phyloP scores from a whole-genome alignment of 306 rosid genomes.

The Styphnolobium japonicum region DNA sequence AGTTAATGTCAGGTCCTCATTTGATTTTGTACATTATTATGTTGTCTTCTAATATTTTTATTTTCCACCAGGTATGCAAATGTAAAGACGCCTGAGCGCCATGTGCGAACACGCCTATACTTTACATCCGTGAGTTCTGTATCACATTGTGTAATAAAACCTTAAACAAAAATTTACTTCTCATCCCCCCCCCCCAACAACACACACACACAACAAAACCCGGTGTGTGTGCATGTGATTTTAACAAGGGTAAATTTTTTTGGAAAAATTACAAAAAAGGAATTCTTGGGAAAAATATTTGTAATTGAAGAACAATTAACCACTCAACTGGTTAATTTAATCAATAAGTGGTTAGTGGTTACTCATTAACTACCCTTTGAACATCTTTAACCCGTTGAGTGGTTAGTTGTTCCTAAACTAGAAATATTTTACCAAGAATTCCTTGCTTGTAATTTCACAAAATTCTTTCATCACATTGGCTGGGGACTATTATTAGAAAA shows the following conservation, averaged over 20 bases:
- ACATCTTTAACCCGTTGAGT: not conserved
- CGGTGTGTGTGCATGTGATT: not conserved
- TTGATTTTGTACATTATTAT: not conserved
- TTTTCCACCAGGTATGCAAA: conserved; percentile 76
- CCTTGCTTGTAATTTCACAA: not conserved
- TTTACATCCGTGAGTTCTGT: conserved; percentile 82
- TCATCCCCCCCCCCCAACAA: not conserved
- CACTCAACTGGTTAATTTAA: not conserved
- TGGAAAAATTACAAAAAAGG: too few species aligned
- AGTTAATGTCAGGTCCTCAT: conserved; percentile 44
- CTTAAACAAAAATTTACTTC: not conserved
- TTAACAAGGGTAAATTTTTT: not conserved
- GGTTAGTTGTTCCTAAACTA: not conserved
- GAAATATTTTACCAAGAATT: not conserved
- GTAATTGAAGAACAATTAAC: not conserved
- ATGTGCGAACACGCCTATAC: conserved; percentile 91
- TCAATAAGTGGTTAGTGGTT: not conserved
- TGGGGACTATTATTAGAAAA: not conserved
- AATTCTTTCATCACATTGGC: not conserved
- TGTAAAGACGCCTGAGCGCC: conserved; percentile 95
- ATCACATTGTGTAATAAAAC: not conserved
- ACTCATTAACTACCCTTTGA: too few species aligned
- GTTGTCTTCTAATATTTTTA: conserved; percentile 3
- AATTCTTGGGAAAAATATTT: not conserved
- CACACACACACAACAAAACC: too few species aligned